Evolutionary conservation across 1,284 basidiomycete genomes (phyloP).

Genomic region (Xerocomus minutiporus): DNA sequence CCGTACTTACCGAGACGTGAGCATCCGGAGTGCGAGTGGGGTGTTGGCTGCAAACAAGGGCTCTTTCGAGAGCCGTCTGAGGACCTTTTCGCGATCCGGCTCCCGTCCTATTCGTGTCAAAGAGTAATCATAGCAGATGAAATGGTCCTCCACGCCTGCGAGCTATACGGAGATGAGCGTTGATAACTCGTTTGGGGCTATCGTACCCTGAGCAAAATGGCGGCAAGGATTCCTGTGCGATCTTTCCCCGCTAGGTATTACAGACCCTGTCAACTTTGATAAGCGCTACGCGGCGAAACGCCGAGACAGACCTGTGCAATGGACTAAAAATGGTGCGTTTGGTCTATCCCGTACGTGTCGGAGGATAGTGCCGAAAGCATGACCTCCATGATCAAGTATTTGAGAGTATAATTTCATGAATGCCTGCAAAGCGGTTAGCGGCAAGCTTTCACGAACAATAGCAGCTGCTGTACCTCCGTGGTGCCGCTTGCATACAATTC

Average conservation of each 20-base stretch:
- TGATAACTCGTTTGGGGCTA: not conserved
- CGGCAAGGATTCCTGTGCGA: conserved; percentile 71
- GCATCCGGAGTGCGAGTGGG: conserved; percentile 72
- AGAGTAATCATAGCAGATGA: conserved; percentile 68
- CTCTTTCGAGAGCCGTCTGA: conserved; percentile 60
- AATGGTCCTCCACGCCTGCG: conserved; percentile 59
- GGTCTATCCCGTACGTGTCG: conserved; percentile 68
- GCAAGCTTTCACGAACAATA: not conserved
- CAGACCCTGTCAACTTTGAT: conserved; percentile 1
- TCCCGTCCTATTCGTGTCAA: conserved; percentile 72
- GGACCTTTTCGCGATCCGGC: conserved; percentile 63
- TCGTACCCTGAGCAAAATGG: conserved; percentile 61
- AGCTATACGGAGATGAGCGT: conserved; percentile 42
- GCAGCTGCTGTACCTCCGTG: conserved; percentile 50
- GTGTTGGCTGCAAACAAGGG: conserved; percentile 66
- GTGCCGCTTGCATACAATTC: conserved; percentile 75
- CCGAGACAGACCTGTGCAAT: conserved; percentile 57
- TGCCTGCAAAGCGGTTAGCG: conserved; percentile 41
- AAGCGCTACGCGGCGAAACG: not conserved
- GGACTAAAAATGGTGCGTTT: conserved; percentile 59
- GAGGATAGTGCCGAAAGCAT: conserved; percentile 59
- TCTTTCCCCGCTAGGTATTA: conserved; percentile 63
- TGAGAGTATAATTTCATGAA: conserved; percentile 78
- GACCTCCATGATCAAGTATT: conserved; percentile 67
- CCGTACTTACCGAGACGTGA: conserved; percentile 57